Evolutionary conservation across 2,329 filamentous ascomycete genomes (phyloP).

Genomic region (Nakataea oryzae): DNA sequence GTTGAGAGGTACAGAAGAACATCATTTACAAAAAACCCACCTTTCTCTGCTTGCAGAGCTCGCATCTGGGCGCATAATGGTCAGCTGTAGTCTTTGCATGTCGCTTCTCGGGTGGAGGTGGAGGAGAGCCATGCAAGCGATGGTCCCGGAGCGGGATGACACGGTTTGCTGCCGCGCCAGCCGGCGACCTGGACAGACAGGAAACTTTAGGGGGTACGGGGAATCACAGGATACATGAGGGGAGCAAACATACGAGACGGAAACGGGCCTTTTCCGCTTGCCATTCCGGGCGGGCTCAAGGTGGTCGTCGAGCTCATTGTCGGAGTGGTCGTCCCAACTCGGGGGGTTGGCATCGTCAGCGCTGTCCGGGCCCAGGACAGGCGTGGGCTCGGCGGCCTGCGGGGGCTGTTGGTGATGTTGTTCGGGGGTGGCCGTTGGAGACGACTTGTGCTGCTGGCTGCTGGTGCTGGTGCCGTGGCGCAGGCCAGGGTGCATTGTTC

Average conservation of each 20-base stretch:
- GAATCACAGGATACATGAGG: constrained; percentile 5
- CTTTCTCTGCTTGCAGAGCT: constrained; percentile 74
- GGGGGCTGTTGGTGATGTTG: neutral
- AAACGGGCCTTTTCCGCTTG: constrained; percentile 51
- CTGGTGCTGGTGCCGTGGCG: neutral
- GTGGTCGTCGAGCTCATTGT: constrained; percentile 32
- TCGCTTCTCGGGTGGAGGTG: constrained; percentile 7
- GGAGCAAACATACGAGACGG: constrained; percentile 42
- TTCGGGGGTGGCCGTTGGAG: neutral
- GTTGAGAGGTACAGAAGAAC: neutral
- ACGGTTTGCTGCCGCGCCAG: too few relatives aligned
- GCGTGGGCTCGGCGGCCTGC: constrained; percentile 6
- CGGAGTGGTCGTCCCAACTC: constrained; percentile 38
- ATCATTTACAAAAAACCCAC: constrained; percentile 27
- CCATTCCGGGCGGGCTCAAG: constrained; percentile 29
- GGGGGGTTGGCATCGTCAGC: constrained; percentile 27
- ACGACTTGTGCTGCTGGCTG: neutral
- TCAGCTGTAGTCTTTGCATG: constrained; percentile 18
- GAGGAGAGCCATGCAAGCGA: neutral
- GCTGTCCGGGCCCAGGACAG: constrained; percentile 11
- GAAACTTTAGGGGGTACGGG: constrained; percentile 3
- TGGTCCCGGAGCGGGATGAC: neutral
- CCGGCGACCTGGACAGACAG: neutral
- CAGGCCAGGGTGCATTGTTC: constrained; percentile 1
- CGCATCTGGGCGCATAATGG: constrained; percentile 42